phyloP scores from a whole-genome alignment of 176 grass and related monocot genomes.

The Musa itinerans region DNA sequence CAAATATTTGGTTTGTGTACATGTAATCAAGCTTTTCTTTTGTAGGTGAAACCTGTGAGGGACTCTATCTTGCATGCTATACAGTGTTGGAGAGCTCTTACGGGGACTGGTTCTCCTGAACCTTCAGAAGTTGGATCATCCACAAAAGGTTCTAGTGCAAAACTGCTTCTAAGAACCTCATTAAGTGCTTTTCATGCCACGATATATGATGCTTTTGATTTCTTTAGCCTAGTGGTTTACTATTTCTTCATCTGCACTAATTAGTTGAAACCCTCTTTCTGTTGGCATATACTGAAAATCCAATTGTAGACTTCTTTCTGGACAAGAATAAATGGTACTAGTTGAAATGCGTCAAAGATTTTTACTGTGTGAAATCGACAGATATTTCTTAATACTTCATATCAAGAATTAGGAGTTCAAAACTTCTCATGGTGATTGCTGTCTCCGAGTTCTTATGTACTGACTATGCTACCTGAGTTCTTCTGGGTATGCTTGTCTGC shows the following conservation, averaged over 20 bases:
- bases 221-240: neutral
- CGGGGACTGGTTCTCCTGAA: constrained; percentile 64
- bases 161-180: neutral
- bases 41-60: constrained; percentile 89
- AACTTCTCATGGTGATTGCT: neutral
- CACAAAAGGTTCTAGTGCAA: constrained; percentile 58
- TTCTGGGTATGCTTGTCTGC: neutral
- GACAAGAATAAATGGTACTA: neutral
- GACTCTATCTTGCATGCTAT: constrained; percentile 70
- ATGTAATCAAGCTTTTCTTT: constrained; percentile 1
- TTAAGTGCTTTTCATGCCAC: neutral
- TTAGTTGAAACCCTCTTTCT: neutral
- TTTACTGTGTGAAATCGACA: too few relatives aligned
- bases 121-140: constrained; percentile 82
- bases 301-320: neutral
- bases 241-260: neutral
- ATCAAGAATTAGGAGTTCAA: too few relatives aligned
- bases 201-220: neutral
- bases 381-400: too few relatives aligned
- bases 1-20: neutral
- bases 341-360: neutral
- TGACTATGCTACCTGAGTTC: neutral
- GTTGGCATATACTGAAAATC: neutral
- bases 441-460: neutral
- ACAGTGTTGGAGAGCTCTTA: constrained; percentile 85